These are phyloP conservation scores for Nakaseomyces sp. DNA, from an alignment of 1,139 yeast genomes.

Conservation along the genomic window DNA sequence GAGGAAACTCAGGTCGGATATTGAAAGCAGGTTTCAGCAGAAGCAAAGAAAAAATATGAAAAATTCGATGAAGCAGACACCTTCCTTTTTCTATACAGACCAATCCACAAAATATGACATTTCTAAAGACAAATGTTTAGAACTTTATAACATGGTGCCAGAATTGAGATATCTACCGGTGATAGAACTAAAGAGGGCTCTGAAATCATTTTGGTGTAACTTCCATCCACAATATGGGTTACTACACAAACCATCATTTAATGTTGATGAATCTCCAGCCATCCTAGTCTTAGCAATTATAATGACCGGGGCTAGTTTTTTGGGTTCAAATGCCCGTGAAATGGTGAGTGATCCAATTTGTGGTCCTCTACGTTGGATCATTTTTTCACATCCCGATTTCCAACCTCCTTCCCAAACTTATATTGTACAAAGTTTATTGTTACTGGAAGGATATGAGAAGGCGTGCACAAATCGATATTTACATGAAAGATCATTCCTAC, in stretches of 20 bases:
- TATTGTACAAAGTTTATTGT: slow-evolving; percentile 55
- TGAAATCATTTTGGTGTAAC: slow-evolving; percentile 44
- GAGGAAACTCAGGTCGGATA: slow-evolving; percentile 7
- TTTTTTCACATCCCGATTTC: slow-evolving; percentile 52
- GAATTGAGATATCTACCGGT: slow-evolving; percentile 18
- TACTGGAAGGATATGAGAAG: slow-evolving; percentile 62
- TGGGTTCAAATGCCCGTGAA: slow-evolving; percentile 26
- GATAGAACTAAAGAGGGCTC: slow-evolving; percentile 25
- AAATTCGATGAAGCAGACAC: slow-evolving; percentile 15
- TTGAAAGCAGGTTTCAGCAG: not conserved
- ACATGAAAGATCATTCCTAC: slow-evolving; percentile 70
- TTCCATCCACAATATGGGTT: slow-evolving; percentile 58
- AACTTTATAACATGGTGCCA: slow-evolving; percentile 24
- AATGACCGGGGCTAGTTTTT: slow-evolving; percentile 43
- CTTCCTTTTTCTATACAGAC: slow-evolving; percentile 19
- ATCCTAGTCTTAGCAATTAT: slow-evolving; percentile 49
- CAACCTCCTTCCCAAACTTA: slow-evolving; percentile 51
- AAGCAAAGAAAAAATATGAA: slow-evolving; percentile 11
- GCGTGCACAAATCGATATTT: slow-evolving; percentile 46
- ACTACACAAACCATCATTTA: slow-evolving; percentile 56
- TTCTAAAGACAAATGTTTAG: slow-evolving; percentile 13
- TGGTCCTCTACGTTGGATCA: slow-evolving; percentile 52
- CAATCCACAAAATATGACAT: slow-evolving; percentile 12
- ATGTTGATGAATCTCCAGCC: slow-evolving; percentile 44
- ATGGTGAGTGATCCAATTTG: slow-evolving; percentile 43